Evolutionary conservation across 768 basidiomycete genomes (phyloP).

Genomic region (Hydnomerulius pinastri): DNA sequence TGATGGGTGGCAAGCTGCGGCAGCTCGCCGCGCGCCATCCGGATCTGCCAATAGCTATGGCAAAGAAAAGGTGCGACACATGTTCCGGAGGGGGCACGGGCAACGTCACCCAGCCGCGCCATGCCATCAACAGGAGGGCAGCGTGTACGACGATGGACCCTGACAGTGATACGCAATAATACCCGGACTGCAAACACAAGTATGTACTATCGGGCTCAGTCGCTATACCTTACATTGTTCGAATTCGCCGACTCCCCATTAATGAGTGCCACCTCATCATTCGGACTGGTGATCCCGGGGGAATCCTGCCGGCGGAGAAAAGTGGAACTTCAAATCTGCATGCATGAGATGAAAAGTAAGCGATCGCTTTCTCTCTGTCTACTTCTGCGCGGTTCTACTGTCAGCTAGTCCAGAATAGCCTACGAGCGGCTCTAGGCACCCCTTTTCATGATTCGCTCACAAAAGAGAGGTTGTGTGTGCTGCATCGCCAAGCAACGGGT

Average conservation of each 20-base stretch:
- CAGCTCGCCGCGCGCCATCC: background rate
- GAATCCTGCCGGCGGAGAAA: slow-evolving; percentile 21
- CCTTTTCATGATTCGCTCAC: background rate
- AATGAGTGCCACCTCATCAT: slow-evolving; percentile 23
- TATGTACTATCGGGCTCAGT: slow-evolving; percentile 26
- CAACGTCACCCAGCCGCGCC: background rate
- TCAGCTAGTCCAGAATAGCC: slow-evolving; percentile 6
- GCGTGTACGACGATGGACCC: slow-evolving; percentile 3
- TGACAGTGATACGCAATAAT: slow-evolving; percentile 18
- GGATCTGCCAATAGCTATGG: background rate
- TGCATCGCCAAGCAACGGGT: background rate
- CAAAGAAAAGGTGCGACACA: background rate
- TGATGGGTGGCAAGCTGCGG: background rate
- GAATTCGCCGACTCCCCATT: slow-evolving; percentile 29
- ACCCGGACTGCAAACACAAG: slow-evolving; percentile 16
- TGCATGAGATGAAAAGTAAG: no score
- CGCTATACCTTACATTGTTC: background rate
- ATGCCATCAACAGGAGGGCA: background rate
- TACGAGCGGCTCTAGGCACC: background rate
- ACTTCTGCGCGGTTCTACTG: background rate
- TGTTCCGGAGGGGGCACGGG: background rate
- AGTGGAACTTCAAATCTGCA: slow-evolving; percentile 14
- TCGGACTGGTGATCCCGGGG: slow-evolving; percentile 14
- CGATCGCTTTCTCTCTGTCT: no score
- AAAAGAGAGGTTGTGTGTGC: background rate